A percentile compares a stretch with the other conserved stretches of the same genome.
These are phyloP conservation scores for Paracoccidioides lutzii DNA, from an alignment of 2,329 filamentous ascomycete species.

Conservation along the genomic window DNA sequence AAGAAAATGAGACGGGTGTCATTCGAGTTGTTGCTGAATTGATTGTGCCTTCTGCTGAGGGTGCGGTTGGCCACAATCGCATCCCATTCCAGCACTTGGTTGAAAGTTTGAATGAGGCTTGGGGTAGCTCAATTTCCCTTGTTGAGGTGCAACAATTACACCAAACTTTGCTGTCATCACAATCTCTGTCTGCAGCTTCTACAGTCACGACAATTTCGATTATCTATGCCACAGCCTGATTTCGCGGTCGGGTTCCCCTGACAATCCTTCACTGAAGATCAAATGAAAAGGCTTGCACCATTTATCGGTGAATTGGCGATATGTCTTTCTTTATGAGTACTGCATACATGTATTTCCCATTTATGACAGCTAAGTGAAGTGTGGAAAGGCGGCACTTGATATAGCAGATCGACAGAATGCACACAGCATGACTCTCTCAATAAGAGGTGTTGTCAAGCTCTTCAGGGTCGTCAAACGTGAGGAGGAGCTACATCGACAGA, in stretches of 20 bases:
- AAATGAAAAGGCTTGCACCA: background rate
- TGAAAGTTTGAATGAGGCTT: background rate
- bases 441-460: background rate
- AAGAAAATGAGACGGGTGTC: background rate
- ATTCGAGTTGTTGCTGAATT: background rate
- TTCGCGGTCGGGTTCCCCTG: background rate
- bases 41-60: background rate
- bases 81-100: background rate
- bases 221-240: background rate
- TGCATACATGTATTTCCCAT: background rate
- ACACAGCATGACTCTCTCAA: background rate
- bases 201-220: too few species aligned
- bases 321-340: background rate
- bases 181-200: too few species aligned
- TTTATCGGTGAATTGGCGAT: background rate
- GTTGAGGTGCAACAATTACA: too few species aligned
- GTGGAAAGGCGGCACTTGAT: background rate
- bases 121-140: background rate
- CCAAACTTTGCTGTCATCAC: too few species aligned
- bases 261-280: background rate
- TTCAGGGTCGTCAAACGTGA: background rate
- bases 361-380: background rate
- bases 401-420: background rate
- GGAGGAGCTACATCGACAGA: background rate
- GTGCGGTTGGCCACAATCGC: background rate